Evolutionary conservation across 2,329 filamentous ascomycete species (phyloP), one percentile per base, ranked within the genome.

Genomic region (Botrytis squamosa): DNA sequence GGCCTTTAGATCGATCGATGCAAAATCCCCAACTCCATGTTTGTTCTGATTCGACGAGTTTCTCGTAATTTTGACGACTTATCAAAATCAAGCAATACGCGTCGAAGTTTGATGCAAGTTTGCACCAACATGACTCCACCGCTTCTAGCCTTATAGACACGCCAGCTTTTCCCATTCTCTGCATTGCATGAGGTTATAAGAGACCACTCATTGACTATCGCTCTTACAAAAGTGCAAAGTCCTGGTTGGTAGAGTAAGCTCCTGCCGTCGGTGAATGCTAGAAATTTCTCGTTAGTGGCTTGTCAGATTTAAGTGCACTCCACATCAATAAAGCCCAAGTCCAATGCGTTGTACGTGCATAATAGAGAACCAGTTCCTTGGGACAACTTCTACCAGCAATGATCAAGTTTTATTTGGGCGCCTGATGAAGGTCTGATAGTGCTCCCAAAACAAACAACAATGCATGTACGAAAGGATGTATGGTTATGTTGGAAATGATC

Each of bases 91-190:
- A 55, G 29, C 71, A 73, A 74, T 42, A 69, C 63, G 65, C 70
- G 62, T 74, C 62, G 44, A 65, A 70, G 57, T 64, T 55, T 63
- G 72, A 70, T 52, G 33, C 14, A 33, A 55, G 36, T 70, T 42
- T 44, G 57, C 36, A 38, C 63, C 42, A 69, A 60, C n/a, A 70
- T 70, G 64, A 60, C 75, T 76, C 74, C 74, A 74, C 77, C 77
- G 75, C 76, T 74, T 75, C 75, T 76, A 77, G 73, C 74, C 74
- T 73, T 74, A 70, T 40, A 65, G 49, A 74, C 44, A 76, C 74
- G 74, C 77, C 62, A 66, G 38, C 46, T 46, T 67, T 59, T 72
- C 72, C 65, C 42, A 59, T 76, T 73, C 77, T 75, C 76, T 79
- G 77, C 77, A 77, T 80, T 77, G 74, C 75, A 67, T 68, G 66